Conservation (phyloP, 805 yeast genomes). For the Spathaspora girioi region DNA sequence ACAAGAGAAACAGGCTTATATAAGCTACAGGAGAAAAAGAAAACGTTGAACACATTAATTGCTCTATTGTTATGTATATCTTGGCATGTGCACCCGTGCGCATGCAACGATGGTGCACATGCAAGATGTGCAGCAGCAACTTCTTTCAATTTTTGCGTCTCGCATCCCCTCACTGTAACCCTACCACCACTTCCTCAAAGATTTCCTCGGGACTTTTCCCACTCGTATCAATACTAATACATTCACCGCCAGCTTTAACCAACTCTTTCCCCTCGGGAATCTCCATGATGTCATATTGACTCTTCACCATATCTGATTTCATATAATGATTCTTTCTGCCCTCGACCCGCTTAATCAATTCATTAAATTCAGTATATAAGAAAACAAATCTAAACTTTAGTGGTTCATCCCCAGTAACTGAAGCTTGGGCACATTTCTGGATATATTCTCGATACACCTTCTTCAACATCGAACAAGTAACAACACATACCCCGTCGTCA, state of each 20-base stretch:
- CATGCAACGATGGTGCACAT: background rate
- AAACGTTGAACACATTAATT: background rate
- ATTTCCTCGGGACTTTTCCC: constrained; percentile 25
- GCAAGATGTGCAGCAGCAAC: background rate
- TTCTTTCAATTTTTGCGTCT: background rate
- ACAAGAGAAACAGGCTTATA: no score
- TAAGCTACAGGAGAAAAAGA: no score
- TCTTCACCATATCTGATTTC: constrained; percentile 80
- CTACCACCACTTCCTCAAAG: constrained; percentile 5
- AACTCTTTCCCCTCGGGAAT: constrained; percentile 51
- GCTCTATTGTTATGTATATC: background rate
- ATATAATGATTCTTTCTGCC: constrained; percentile 76
- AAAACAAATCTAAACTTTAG: constrained; percentile 59
- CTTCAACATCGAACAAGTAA: constrained; percentile 86
- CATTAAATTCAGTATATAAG: constrained; percentile 60
- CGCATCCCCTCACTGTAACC: background rate
- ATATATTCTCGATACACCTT: constrained; percentile 65
- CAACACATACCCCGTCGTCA: constrained; percentile 40
- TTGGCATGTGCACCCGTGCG: background rate
- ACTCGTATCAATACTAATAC: constrained; percentile 32
- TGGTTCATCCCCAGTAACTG: constrained; percentile 11
- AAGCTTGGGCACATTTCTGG: constrained; percentile 25
- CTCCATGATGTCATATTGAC: constrained; percentile 75
- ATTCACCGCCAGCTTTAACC: constrained; percentile 32
- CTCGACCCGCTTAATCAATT: constrained; percentile 56